Conservation (phyloP, 176 grass and related monocot genomes). For the Pharus latifolius region DNA sequence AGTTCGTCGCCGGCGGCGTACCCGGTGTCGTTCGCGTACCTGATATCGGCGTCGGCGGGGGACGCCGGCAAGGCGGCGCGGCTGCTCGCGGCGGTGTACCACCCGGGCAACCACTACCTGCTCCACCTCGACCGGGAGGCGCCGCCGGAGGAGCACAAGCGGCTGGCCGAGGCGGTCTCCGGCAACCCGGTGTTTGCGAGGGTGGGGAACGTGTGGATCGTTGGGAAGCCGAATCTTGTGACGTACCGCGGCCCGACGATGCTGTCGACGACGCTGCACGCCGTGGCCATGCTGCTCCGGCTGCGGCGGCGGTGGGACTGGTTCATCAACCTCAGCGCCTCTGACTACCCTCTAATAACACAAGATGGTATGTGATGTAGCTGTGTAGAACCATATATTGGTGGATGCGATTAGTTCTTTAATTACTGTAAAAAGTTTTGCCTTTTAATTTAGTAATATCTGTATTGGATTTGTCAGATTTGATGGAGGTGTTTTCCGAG, state of each 20-base stretch:
- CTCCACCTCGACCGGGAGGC: constrained; percentile 83
- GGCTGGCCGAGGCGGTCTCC: constrained; percentile 49
- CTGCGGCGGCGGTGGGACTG: constrained; percentile 70
- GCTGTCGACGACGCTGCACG: constrained; percentile 95
- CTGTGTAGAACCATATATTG: neutral
- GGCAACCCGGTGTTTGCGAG: constrained; percentile 32
- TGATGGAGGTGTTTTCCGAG: constrained; percentile 71
- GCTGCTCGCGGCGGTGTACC: constrained; percentile 75
- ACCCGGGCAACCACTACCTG: constrained; percentile 84
- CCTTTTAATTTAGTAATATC: no score
- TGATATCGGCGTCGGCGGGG: constrained; percentile 72
- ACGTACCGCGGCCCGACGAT: constrained; percentile 95
- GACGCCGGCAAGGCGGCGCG: constrained; percentile 48
- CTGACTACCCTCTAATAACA: constrained; percentile 89
- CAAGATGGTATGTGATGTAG: constrained; percentile 53
- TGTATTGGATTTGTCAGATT: constrained; percentile 49
- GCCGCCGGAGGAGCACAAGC: constrained; percentile 47
- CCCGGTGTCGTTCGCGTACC: constrained; percentile 84
- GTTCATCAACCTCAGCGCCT: constrained; percentile 98
- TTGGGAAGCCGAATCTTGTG: constrained; percentile 60
- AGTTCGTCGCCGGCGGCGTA: neutral
- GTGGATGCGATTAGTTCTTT: no score
- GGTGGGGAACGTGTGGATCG: constrained; percentile 79
- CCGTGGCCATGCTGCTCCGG: constrained; percentile 65
- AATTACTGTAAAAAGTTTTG: neutral